Conservation (phyloP, 225 moss, liverwort and hornwort species). For the Polytrichum commune region DNA sequence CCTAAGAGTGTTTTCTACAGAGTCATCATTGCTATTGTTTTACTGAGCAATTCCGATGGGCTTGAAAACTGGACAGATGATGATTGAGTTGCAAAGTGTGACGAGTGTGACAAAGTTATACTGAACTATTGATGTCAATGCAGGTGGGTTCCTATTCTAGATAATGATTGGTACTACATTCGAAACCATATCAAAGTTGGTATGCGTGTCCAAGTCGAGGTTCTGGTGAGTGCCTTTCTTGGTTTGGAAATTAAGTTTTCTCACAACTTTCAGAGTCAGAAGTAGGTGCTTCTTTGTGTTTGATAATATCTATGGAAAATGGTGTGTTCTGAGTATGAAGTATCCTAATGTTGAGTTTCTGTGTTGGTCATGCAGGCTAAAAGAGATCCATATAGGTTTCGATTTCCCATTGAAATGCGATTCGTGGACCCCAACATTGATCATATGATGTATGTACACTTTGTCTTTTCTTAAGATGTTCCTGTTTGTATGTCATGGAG, state of each 20-base stretch:
- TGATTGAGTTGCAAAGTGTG: no score
- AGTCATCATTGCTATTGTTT: no score
- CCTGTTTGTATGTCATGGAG: not conserved
- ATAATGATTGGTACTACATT: slow-evolving; percentile 96
- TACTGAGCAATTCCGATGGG: no score
- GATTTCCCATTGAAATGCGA: slow-evolving; percentile 91
- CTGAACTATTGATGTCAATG: slow-evolving; percentile 15
- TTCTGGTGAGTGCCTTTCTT: slow-evolving; percentile 57
- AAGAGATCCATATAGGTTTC: slow-evolving; percentile 93
- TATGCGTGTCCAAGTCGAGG: slow-evolving; percentile 93
- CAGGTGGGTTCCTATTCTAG: slow-evolving; percentile 96
- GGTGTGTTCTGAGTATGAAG: not conserved
- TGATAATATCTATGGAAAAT: not conserved
- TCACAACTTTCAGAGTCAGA: not conserved
- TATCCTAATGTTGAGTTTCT: slow-evolving; percentile 6
- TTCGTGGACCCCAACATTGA: slow-evolving; percentile 96
- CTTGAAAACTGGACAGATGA: no score
- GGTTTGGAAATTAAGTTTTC: not conserved
- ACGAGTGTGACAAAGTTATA: not conserved
- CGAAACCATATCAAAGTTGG: slow-evolving; percentile 84
- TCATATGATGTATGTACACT: slow-evolving; percentile 64
- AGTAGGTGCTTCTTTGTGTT: not conserved
- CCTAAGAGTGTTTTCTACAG: no score
- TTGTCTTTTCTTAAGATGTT: slow-evolving; percentile 3
- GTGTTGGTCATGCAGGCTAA: slow-evolving; percentile 65